Percentiles rank a stretch among this genome's conserved stretches.
Conservation (phyloP, 2,329 filamentous ascomycete genomes). For the Venturia effusa region DNA sequence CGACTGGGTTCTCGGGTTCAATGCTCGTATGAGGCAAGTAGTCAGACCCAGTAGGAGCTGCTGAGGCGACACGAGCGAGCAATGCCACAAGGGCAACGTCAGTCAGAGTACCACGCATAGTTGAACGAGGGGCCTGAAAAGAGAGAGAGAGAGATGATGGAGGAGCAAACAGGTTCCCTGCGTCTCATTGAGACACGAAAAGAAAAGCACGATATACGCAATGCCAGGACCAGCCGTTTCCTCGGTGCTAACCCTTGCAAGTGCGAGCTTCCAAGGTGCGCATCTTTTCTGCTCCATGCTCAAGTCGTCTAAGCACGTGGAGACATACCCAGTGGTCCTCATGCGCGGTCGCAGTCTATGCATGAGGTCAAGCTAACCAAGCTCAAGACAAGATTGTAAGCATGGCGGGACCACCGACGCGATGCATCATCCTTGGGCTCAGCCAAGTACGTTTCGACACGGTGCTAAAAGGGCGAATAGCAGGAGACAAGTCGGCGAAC, state of each 20-base stretch:
- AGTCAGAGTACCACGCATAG: background rate
- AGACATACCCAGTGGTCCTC: background rate
- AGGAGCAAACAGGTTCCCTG: background rate
- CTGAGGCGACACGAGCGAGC: background rate
- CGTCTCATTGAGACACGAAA: background rate
- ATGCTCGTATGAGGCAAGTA: constrained; percentile 6
- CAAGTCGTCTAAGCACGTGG: background rate
- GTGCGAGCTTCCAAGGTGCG: background rate
- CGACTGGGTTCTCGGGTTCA: background rate
- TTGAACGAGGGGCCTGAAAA: background rate
- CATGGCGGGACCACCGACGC: background rate
- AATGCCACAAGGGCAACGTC: constrained; percentile 1
- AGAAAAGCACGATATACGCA: background rate
- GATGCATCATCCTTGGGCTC: background rate
- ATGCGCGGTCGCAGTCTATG: background rate
- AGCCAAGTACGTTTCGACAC: background rate
- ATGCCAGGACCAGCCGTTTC: background rate
- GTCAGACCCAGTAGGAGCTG: background rate
- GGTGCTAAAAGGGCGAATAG: background rate
- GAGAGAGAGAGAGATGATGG: background rate
- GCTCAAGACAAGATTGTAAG: background rate
- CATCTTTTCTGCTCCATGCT: background rate
- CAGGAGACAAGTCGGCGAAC: background rate
- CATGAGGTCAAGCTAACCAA: constrained; percentile 6
- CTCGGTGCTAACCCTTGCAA: background rate